These are phyloP conservation scores for Posidonia oceanica DNA, from an alignment of 116 monocot species.

Conservation along the genomic window DNA sequence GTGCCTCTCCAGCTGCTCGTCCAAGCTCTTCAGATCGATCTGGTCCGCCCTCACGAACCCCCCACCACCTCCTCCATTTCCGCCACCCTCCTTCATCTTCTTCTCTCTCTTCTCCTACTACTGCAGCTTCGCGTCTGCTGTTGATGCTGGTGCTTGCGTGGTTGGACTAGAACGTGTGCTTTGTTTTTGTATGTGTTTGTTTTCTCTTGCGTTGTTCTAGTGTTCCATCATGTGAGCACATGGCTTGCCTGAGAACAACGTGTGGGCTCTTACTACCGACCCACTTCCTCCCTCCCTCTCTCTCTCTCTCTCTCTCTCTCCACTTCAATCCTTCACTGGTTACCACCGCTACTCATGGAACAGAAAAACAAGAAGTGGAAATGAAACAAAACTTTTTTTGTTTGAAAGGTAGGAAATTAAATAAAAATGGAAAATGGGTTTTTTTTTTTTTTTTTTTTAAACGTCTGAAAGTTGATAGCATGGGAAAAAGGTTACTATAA, in stretches of 20 bases:
- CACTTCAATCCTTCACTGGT: not conserved
- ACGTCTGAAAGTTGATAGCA: no score
- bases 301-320: not conserved
- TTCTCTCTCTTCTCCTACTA: not conserved
- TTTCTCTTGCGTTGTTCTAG: not conserved
- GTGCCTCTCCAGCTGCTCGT: constrained; percentile 74
- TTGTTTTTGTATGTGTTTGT: not conserved
- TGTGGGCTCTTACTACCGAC: not conserved
- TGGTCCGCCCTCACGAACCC: constrained; percentile 83
- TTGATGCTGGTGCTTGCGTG: not conserved
- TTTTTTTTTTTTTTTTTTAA: no score
- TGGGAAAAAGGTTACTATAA: no score
- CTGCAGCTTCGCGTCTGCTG: not conserved
- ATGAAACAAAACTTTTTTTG: no score
- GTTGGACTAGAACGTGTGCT: not conserved
- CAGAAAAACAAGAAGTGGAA: no score
- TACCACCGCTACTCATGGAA: no score
- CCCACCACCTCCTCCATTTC: constrained; percentile 10
- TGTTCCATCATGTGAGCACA: constrained; percentile 11
- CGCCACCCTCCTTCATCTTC: constrained; percentile 7
- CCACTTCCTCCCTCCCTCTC: not conserved
- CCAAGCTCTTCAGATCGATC: constrained; percentile 80
- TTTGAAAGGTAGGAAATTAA: no score
- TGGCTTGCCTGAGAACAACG: constrained; percentile 11
- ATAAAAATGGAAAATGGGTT: no score